Percentiles rank a stretch among this genome's conserved stretches.
phyloP scores from a whole-genome alignment of 192 early-diverging fungal species.

The Rhizophagus prolifer region DNA sequence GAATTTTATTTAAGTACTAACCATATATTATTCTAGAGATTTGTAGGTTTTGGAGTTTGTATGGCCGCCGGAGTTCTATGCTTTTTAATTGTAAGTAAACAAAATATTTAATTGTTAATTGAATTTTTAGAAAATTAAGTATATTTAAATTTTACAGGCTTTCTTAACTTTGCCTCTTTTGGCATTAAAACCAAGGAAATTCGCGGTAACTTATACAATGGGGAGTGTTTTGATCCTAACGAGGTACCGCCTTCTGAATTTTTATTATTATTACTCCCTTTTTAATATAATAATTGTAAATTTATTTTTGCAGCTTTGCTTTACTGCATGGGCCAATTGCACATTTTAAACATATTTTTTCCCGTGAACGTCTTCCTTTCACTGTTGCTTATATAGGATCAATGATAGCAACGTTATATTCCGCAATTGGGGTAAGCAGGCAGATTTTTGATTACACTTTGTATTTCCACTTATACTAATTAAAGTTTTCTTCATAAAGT shows the following conservation, averaged over 20 bases:
- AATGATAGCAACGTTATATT: conserved; percentile 83
- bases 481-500: neutral
- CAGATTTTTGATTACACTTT: neutral
- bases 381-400: conserved; percentile 78
- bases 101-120: neutral
- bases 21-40: conserved; percentile 36
- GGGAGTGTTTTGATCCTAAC: conserved; percentile 53
- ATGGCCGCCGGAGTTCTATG: conserved; percentile 48
- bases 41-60: conserved; percentile 55
- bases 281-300: neutral
- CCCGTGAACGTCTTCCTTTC: conserved; percentile 77
- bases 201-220: conserved; percentile 75
- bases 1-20: neutral
- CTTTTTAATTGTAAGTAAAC: conserved; percentile 45
- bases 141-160: conserved; percentile 17
- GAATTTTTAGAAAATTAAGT: conserved; percentile 3
- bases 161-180: conserved; percentile 65
- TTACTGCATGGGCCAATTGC: conserved; percentile 79
- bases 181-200: conserved; percentile 67
- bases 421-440: conserved; percentile 69
- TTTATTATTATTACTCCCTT: neutral
- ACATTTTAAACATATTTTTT: conserved; percentile 78
- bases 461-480: neutral
- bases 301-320: conserved; percentile 60
- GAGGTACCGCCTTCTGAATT: conserved; percentile 30